Evolutionary conservation across 1,139 yeast species (phyloP).

Genomic region (Geotrichum carabidarum): DNA sequence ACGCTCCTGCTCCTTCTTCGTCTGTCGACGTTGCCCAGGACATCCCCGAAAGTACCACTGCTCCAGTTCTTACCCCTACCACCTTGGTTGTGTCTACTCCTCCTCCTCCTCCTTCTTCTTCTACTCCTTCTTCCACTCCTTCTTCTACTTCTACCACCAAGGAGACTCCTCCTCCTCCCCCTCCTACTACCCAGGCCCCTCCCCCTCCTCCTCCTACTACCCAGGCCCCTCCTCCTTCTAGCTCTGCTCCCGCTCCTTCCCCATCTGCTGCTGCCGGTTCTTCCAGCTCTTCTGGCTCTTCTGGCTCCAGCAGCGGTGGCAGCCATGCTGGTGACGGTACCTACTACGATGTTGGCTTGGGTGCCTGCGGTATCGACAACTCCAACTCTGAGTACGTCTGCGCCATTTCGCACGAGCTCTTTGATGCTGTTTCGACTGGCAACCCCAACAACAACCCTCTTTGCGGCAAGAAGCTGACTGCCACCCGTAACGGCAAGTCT

Average conservation of each 20-base stretch:
- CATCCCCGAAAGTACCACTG: slow-evolving; percentile 29
- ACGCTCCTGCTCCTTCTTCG: slow-evolving; percentile 29
- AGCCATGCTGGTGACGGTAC: slow-evolving; percentile 52
- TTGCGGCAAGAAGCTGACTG: slow-evolving; percentile 49
- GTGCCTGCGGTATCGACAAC: slow-evolving; percentile 55
- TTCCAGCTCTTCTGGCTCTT: slow-evolving; percentile 19
- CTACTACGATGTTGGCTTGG: slow-evolving; percentile 53
- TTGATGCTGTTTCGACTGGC: slow-evolving; percentile 31
- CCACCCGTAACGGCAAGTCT: slow-evolving; percentile 43
- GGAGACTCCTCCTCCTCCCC: slow-evolving; percentile 27
- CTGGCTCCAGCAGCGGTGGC: slow-evolving; percentile 30
- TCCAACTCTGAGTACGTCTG: slow-evolving; percentile 47
- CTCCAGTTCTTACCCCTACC: slow-evolving; percentile 37
- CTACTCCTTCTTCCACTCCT: slow-evolving; percentile 29
- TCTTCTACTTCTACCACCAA: slow-evolving; percentile 27
- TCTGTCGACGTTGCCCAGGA: slow-evolving; percentile 23
- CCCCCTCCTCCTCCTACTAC: slow-evolving; percentile 29
- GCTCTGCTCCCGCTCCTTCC: slow-evolving; percentile 28
- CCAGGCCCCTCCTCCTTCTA: slow-evolving; percentile 25
- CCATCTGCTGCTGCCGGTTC: slow-evolving; percentile 26
- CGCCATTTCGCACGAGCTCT: slow-evolving; percentile 38
- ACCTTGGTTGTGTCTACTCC: slow-evolving; percentile 40
- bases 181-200: slow-evolving; percentile 32
- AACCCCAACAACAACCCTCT: slow-evolving; percentile 42
- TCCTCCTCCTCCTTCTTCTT: slow-evolving; percentile 20